A percentile compares a stretch with the other conserved stretches of the same genome.
phyloP scores from a whole-genome alignment of 1,139 yeast species.

The Saccharomycopsis hybrid region DNA sequence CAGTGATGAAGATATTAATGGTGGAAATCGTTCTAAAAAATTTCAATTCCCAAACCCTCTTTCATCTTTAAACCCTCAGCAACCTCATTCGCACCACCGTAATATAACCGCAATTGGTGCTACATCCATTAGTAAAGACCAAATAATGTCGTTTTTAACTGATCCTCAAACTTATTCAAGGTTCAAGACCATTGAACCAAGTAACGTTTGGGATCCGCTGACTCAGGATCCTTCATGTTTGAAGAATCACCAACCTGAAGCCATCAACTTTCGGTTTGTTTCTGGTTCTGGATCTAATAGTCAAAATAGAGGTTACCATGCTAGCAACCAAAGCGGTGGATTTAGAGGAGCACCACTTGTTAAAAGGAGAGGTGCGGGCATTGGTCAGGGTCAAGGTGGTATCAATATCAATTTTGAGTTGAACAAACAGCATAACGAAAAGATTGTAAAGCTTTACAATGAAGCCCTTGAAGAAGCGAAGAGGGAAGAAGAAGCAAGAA shows the following conservation, averaged over 20 bases:
- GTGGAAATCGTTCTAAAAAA: too few relatives aligned
- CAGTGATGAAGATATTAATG: too few relatives aligned
- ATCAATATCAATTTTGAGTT: neutral
- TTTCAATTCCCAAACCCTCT: too few relatives aligned
- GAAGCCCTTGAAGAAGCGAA: neutral
- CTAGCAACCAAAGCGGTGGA: too few relatives aligned
- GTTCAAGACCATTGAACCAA: slow-evolving; percentile 9
- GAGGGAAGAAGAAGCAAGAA: slow-evolving; percentile 3
- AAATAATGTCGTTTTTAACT: slow-evolving; percentile 11
- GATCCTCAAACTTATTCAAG: slow-evolving; percentile 15
- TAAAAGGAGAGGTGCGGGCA: neutral
- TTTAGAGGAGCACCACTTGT: neutral
- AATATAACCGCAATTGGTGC: too few relatives aligned
- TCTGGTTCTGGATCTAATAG: too few relatives aligned
- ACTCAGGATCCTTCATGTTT: slow-evolving; percentile 11
- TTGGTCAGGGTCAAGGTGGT: too few relatives aligned
- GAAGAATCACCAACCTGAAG: neutral
- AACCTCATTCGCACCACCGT: too few relatives aligned
- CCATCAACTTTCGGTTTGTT: neutral
- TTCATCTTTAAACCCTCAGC: too few relatives aligned
- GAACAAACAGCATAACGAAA: slow-evolving; percentile 12
- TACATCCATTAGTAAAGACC: neutral
- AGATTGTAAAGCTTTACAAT: slow-evolving; percentile 2
- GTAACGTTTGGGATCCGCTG: slow-evolving; percentile 14
- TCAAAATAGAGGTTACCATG: too few relatives aligned